Evolutionary conservation across 2,329 filamentous ascomycete species (phyloP), one percentile per base, ranked within the genome.

Genomic region (Pseudogymnoascus sp.): DNA sequence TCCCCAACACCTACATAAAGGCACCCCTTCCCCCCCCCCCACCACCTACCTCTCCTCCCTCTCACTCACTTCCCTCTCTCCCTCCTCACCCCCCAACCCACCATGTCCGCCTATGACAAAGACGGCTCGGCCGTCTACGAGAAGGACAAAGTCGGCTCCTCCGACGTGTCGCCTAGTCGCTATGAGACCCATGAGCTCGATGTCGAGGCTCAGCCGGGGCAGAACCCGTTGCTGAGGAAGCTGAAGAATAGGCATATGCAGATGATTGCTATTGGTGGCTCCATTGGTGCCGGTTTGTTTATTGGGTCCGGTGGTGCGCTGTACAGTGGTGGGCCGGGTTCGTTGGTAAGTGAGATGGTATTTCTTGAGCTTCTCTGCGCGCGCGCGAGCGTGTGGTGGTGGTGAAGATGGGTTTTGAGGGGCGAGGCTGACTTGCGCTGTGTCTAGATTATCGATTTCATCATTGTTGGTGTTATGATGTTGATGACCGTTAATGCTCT

Each of bases 401-500:
- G 16, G 3, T 7, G 4, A 7, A 2, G 8, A 5, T 14, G 19
- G 13, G 19, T 5, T 45, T 21, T n/a, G n/a, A 11, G 19, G 41
- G n/a, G 11, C n/a, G 45, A 51, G 13, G 23, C 45, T 51, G 4
- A 51, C 14, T 6, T 23, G 43, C 13, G 45, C 21, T 23, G 39
- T 51, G 16, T 51, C 11, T 21, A 48, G 45, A 51, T 3, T 51
- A 78, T 82, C 67, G 78, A 78, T 68, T 86, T 85, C 71, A 69
- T 79, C 6, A 80, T 86, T 66, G 78, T 86, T 69, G 83, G 84
- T 65, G 64, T 79, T 69, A 85, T 86, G 80, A 76, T 87, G 68
- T 75, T 86, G 51, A 80, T 83, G 69, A 84, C 82, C 8, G 79
- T 84, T 69, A 82, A 85, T 68, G 83, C 85, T 25, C 76, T 87